Conservation (phyloP, 2,329 filamentous ascomycete species). For the Rachicladosporium sp. region DNA sequence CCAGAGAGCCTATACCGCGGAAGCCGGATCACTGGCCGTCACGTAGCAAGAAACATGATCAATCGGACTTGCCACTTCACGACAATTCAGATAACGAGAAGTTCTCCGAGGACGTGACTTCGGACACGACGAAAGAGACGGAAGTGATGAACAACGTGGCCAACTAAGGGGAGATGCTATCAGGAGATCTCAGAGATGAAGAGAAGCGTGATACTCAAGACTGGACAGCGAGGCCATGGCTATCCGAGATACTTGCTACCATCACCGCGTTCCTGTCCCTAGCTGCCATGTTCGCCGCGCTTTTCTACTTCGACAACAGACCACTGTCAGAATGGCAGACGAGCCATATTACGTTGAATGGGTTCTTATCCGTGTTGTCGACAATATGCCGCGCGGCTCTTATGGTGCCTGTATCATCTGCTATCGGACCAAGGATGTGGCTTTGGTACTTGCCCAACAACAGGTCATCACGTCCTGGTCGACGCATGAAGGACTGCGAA, state of each 20-base stretch:
- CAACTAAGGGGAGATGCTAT: no score
- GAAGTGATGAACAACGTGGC: no score
- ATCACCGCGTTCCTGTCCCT: background rate
- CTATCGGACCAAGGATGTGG: constrained; percentile 8
- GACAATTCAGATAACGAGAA: no score
- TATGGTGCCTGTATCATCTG: constrained; percentile 5
- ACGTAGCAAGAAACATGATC: no score
- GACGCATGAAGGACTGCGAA: constrained; percentile 5
- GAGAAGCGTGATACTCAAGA: no score
- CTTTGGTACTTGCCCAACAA: constrained; percentile 4
- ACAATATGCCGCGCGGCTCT: constrained; percentile 5
- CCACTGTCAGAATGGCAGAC: constrained; percentile 3
- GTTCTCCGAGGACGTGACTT: no score
- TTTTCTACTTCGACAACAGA: background rate
- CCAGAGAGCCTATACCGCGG: no score
- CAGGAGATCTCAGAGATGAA: no score
- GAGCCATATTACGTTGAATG: constrained; percentile 6
- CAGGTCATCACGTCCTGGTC: background rate
- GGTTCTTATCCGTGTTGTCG: constrained; percentile 5
- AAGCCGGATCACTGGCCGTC: no score
- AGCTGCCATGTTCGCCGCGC: background rate
- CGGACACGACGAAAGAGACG: no score
- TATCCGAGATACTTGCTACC: background rate
- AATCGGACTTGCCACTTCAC: no score
- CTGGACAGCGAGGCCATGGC: no score